Evolutionary conservation across 345 rosid genomes (phyloP), one percentile per base, ranked within the genome.

Genomic region (Bruguiera gymnorhiza): DNA sequence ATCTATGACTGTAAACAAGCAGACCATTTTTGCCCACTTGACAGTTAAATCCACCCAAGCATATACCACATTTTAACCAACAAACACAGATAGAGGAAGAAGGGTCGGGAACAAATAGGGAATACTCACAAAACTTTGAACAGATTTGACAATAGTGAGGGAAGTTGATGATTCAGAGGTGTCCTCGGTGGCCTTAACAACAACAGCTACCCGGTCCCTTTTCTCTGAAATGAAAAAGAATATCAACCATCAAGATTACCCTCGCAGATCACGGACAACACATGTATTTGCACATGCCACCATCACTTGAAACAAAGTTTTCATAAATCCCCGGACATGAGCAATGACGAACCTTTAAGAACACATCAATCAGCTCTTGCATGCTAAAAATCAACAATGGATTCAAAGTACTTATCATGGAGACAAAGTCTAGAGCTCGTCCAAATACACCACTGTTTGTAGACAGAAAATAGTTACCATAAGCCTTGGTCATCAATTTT

Each of bases 111-210:
- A 26, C 34, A 10, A 16, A 61, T 60, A 21, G 30, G 34, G 59
- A 60, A 27, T 46, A 85, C 97, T 87, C 74, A 88, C 97, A 75
- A 83, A 76, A 81, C 74, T 83, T 77, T 85, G 90, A 58, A 89
- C 81, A 29, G 96, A 82, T 74, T 82, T 76, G 50, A 88, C 73
- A 73, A 87, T 31, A 73, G 73, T 69, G 24, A 94, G 86, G 63
- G 93, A 86, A 66, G 82, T 75, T 36, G 96, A 87, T 76, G 97
- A 76, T 48, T 87, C 89, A 0, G 89, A 82, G 74, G 79, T 84
- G 68, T 89, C 81, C 8, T 88, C 86, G 7, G 70, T 73, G 60
- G 97, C 96, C 75, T 81, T 91, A 69, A 84, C 81, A 65, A 31
- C 63, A 65, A 86, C 37, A 73, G 71, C 48, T 21, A 73, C 68